Conservation (phyloP, 139 green algal genomes). For the Spirogloea muscicola region DNA sequence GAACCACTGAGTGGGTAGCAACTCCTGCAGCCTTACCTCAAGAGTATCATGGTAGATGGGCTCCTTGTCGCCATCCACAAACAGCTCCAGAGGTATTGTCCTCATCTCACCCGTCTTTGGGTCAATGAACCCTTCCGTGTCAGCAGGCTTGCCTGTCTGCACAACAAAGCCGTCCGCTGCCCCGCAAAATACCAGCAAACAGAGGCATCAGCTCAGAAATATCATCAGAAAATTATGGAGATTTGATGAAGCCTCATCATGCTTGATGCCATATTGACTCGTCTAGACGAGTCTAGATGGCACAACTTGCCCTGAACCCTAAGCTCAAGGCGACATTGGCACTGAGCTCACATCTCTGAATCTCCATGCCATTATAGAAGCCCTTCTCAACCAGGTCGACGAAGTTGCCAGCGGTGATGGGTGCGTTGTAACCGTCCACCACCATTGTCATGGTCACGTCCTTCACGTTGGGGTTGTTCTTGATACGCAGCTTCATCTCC, state of each 20-base stretch:
- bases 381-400: slow-evolving; percentile 80
- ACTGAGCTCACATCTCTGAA: slow-evolving; percentile 70
- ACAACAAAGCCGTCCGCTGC: slow-evolving; percentile 95
- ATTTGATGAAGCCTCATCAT: too few species aligned
- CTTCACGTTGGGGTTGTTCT: slow-evolving; percentile 45
- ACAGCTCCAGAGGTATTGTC: slow-evolving; percentile 90
- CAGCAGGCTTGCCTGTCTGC: slow-evolving; percentile 88
- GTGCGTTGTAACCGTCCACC: slow-evolving; percentile 95
- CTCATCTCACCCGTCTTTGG: slow-evolving; percentile 49
- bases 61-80: slow-evolving; percentile 77
- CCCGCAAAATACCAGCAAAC: background rate
- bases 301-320: too few species aligned
- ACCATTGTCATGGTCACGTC: slow-evolving; percentile 66
- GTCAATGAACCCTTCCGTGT: slow-evolving; percentile 64
- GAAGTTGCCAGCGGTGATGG: slow-evolving; percentile 88
- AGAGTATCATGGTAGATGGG: slow-evolving; percentile 94
- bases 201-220: background rate
- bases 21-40: too few species aligned
- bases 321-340: too few species aligned
- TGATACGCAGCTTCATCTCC: slow-evolving; percentile 78
- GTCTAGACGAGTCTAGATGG: too few species aligned
- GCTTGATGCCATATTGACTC: too few species aligned
- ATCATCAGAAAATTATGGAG: background rate
- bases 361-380: slow-evolving; percentile 96
- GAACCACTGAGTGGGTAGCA: too few species aligned